Conservation (phyloP, 192 early-diverging fungal species). For the Podila clonocystis region DNA sequence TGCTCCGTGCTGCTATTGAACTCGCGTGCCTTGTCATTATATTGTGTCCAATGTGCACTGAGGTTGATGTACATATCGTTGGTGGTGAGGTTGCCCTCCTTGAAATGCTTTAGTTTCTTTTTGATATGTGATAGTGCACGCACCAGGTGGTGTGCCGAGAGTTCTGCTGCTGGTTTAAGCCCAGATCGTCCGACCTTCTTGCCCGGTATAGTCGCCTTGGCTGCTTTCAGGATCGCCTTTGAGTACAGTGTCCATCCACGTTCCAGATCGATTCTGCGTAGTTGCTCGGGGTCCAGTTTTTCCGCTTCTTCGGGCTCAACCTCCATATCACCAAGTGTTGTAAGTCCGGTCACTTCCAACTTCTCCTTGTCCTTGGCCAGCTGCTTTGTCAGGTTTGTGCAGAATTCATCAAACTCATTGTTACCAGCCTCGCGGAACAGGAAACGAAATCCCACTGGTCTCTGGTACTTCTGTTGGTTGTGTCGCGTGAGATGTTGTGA, state of each 20-base stretch:
- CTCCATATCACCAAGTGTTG: no score
- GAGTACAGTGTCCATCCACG: constrained; percentile 3
- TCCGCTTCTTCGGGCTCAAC: not conserved
- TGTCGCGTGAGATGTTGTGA: not conserved
- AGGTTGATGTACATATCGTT: not conserved
- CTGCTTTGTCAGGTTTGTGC: not conserved
- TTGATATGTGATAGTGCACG: not conserved
- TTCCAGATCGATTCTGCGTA: not conserved
- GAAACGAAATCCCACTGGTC: not conserved
- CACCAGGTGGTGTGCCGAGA: not conserved
- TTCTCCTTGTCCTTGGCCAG: not conserved
- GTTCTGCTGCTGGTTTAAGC: constrained; percentile 1
- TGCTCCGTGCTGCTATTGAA: not conserved
- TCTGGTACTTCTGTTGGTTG: not conserved
- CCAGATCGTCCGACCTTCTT: constrained; percentile 7
- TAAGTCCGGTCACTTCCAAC: not conserved
- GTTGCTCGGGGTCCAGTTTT: not conserved
- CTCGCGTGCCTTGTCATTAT: not conserved
- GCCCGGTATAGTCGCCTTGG: constrained; percentile 15
- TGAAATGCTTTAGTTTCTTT: not conserved
- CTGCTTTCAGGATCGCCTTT: not conserved
- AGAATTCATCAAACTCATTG: not conserved
- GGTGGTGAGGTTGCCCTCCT: not conserved
- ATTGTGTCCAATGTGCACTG: not conserved
- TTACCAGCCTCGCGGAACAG: not conserved